These are phyloP conservation scores for Cercophora sp. DNA, from an alignment of 495 filamentous ascomycete species.

Conservation along the genomic window DNA sequence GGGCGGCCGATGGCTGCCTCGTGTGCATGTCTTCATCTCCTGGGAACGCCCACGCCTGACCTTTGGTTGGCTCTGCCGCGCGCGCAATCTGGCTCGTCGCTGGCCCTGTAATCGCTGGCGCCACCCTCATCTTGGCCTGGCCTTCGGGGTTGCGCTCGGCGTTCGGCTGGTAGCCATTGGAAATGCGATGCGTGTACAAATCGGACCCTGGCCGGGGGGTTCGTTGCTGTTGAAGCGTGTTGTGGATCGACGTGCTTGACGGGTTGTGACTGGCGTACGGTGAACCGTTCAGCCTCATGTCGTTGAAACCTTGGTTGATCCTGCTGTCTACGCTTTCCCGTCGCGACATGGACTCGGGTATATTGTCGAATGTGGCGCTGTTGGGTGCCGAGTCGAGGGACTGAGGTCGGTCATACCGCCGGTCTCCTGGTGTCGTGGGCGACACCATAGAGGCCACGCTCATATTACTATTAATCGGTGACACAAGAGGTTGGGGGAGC, in stretches of 20 bases:
- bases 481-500: slow-evolving; percentile 42
- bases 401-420: slow-evolving; percentile 42
- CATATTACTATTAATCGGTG: slow-evolving; percentile 47
- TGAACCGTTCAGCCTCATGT: slow-evolving; percentile 61
- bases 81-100: slow-evolving; percentile 73
- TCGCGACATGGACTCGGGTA: slow-evolving; percentile 48
- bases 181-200: slow-evolving; percentile 51
- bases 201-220: slow-evolving; percentile 45
- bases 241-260: slow-evolving; percentile 68
- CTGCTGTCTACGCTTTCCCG: slow-evolving; percentile 77
- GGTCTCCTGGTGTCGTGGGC: slow-evolving; percentile 42
- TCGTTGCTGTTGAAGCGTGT: slow-evolving; percentile 47
- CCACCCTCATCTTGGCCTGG: slow-evolving; percentile 55
- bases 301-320: slow-evolving; percentile 65
- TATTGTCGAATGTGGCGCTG: slow-evolving; percentile 28
- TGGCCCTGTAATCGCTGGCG: slow-evolving; percentile 72
- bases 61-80: slow-evolving; percentile 74
- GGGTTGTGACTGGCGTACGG: slow-evolving; percentile 75
- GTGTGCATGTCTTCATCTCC: slow-evolving; percentile 67
- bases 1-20: slow-evolving; percentile 40
- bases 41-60: slow-evolving; percentile 78
- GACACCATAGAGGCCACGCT: slow-evolving; percentile 56
- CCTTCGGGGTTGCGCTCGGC: slow-evolving; percentile 50
- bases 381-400: slow-evolving; percentile 41
- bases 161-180: slow-evolving; percentile 58